Percentiles rank a stretch among this genome's conserved stretches.
These are phyloP conservation scores for Glutinoglossum americanum DNA, from an alignment of 495 filamentous ascomycete genomes.

Conservation along the genomic window DNA sequence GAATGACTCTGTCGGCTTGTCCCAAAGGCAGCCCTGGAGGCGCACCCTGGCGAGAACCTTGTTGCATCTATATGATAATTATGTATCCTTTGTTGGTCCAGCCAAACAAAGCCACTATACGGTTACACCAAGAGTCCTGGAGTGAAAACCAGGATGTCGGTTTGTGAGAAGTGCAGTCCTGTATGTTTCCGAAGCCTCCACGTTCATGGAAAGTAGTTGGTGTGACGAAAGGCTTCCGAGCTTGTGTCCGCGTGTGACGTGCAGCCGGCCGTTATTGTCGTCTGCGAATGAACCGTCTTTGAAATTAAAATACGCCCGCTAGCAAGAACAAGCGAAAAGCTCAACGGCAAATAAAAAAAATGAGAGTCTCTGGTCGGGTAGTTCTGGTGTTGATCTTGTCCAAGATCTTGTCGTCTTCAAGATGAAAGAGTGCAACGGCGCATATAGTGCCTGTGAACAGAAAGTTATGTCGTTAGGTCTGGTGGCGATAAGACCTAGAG, in stretches of 20 bases:
- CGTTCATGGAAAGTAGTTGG: neutral
- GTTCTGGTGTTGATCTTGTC: neutral
- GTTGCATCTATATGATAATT: neutral
- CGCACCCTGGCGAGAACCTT: neutral
- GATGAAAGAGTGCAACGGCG: neutral
- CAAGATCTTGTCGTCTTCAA: neutral
- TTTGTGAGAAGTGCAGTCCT: neutral
- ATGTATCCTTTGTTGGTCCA: neutral
- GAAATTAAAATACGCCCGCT: neutral
- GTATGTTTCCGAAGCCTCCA: neutral
- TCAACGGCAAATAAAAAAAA: neutral
- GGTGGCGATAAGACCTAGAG: neutral
- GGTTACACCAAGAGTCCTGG: neutral
- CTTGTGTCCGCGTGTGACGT: neutral
- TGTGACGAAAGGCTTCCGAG: neutral
- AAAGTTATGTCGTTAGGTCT: neutral
- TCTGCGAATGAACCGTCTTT: neutral
- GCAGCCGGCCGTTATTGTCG: neutral
- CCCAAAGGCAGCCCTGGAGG: neutral
- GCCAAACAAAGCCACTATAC: neutral
- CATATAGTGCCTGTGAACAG: neutral
- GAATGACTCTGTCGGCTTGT: neutral
- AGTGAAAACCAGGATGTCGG: neutral
- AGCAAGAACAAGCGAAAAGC: neutral
- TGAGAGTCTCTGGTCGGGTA: neutral